Evolutionary conservation across 331 rosid genomes (phyloP).

Genomic region (Erythrophleum ivorense): DNA sequence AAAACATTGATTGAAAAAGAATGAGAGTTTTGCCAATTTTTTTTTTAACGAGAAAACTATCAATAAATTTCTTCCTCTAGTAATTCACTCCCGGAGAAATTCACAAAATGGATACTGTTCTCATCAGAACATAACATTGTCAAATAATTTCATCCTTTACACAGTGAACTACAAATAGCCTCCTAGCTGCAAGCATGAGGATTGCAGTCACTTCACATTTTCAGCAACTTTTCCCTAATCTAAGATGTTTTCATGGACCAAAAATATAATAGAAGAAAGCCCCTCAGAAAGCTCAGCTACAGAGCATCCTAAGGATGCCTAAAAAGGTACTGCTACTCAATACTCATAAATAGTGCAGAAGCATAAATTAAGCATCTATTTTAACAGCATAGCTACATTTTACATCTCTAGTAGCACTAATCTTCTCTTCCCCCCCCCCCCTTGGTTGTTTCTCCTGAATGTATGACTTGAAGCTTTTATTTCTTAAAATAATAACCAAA

Average conservation of each 20-base stretch:
- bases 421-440: too few species aligned
- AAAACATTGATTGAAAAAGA: neutral
- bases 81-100: neutral
- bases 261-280: neutral
- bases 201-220: neutral
- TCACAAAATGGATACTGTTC: neutral
- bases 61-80: neutral
- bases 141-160: neutral
- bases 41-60: neutral
- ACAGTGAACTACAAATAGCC: neutral
- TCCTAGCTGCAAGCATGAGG: neutral
- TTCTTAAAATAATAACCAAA: neutral
- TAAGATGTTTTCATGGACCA: neutral
- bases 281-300: neutral
- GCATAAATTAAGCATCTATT: neutral
- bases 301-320: neutral
- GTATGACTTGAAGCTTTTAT: neutral
- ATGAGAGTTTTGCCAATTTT: neutral
- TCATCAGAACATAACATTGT: neutral
- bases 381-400: neutral
- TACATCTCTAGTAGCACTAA: conserved; percentile 3
- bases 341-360: neutral
- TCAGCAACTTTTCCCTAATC: neutral
- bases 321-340: neutral
- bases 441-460: neutral